phyloP scores from a whole-genome alignment of 106 monocot genomes.

The Posidonia australis region DNA sequence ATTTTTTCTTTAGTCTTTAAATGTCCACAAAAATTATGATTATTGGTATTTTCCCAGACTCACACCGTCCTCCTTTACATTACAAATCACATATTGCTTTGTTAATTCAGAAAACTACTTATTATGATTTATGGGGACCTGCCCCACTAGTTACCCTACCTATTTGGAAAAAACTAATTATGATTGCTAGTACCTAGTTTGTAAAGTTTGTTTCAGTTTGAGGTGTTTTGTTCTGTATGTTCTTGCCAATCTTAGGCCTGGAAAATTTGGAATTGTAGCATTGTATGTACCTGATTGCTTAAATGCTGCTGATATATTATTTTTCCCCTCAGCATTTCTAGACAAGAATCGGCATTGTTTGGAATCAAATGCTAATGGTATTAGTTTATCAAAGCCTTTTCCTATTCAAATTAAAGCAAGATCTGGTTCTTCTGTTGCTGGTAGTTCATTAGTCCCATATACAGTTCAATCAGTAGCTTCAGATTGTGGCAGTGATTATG shows the following conservation, averaged over 20 bases:
- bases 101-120: too few species aligned
- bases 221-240: background rate
- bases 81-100: background rate
- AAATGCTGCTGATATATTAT: background rate
- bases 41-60: background rate
- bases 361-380: conserved; percentile 17
- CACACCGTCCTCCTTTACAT: too few species aligned
- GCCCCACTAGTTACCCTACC: too few species aligned
- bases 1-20: background rate
- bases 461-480: conserved; percentile 41
- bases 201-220: background rate
- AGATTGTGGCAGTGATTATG: conserved; percentile 51
- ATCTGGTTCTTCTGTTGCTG: conserved; percentile 31
- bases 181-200: too few species aligned
- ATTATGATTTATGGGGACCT: too few species aligned
- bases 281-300: background rate
- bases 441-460: conserved; percentile 31
- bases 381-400: conserved; percentile 9
- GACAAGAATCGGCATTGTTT: conserved; percentile 26
- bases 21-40: background rate
- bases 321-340: conserved; percentile 52
- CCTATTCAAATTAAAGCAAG: conserved; percentile 9
- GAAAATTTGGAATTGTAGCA: background rate
- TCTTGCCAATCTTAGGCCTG: background rate
- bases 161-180: too few species aligned